Percentiles rank a stretch among this genome's conserved stretches.
Conservation (phyloP, 805 yeast genomes). For the Tetrapisispora iriomotensis region DNA sequence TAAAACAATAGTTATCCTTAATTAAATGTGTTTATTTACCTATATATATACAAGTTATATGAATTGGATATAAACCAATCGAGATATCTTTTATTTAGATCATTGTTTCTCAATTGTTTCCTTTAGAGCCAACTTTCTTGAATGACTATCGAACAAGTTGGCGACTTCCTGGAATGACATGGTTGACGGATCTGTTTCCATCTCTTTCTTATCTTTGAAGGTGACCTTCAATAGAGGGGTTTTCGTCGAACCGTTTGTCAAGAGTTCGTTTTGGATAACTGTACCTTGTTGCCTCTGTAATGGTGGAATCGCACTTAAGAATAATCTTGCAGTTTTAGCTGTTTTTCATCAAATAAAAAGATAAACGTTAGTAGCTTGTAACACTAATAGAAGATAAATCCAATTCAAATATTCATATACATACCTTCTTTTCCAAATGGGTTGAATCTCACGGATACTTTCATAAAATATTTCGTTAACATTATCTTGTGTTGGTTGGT, state of each 20-base stretch:
- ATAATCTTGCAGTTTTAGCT: constrained; percentile 71
- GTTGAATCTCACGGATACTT: constrained; percentile 66
- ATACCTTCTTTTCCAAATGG: constrained; percentile 60
- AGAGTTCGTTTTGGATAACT: constrained; percentile 51
- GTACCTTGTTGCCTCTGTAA: constrained; percentile 49
- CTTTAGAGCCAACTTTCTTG: constrained; percentile 64
- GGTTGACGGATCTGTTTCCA: constrained; percentile 56
- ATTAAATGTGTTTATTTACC: too few species aligned
- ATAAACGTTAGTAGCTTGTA: background rate
- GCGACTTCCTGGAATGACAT: constrained; percentile 51
- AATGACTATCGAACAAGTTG: constrained; percentile 66
- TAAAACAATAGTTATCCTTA: too few species aligned
- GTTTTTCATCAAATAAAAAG: background rate
- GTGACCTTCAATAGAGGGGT: constrained; percentile 62
- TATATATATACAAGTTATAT: background rate
- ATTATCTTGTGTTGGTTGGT: constrained; percentile 29
- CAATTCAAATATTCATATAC: constrained; percentile 12
- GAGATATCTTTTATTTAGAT: background rate
- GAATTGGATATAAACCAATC: background rate
- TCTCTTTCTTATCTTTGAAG: constrained; percentile 67
- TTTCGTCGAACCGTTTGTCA: constrained; percentile 36
- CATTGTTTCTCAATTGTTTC: constrained; percentile 49
- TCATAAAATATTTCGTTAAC: constrained; percentile 86
- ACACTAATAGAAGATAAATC: background rate
- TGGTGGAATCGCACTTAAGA: constrained; percentile 75